phyloP scores from a whole-genome alignment of 495 filamentous ascomycete species.

The Pyrenula aspistea region DNA sequence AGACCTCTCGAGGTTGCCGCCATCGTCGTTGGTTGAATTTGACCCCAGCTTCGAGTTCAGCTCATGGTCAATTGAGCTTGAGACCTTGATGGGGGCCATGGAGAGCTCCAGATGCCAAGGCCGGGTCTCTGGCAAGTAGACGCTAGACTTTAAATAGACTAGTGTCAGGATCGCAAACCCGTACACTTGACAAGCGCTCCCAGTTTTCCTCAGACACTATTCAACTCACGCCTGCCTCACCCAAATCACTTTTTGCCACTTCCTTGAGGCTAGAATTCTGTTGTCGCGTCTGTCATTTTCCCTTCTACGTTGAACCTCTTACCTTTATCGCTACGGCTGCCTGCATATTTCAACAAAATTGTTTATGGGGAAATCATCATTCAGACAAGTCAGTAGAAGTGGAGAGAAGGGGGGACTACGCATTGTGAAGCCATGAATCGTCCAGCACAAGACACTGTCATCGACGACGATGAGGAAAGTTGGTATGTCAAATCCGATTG shows the following conservation, averaged over 20 bases:
- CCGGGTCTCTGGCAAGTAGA: no score
- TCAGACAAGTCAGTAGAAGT: background rate
- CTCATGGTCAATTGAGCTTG: no score
- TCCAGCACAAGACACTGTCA: conserved; percentile 82
- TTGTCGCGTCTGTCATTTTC: no score
- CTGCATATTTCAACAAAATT: background rate
- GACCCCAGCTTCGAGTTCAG: no score
- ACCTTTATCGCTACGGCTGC: background rate
- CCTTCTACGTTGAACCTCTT: no score
- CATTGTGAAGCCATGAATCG: conserved; percentile 34
- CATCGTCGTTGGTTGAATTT: background rate
- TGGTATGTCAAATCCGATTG: conserved; percentile 44
- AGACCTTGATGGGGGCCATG: no score
- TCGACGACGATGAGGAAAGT: conserved; percentile 92
- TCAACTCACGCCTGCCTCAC: background rate
- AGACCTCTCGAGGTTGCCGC: background rate
- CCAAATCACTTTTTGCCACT: no score
- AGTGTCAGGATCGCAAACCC: background rate
- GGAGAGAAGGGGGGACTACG: conserved; percentile 7
- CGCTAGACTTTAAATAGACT: background rate
- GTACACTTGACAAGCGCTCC: background rate
- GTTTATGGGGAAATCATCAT: background rate
- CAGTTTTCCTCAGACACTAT: background rate
- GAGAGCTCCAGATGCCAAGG: no score
- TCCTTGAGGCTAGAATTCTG: no score